Percentiles rank a stretch among this genome's conserved stretches.
Evolutionary conservation across 179 eudicot genomes (phyloP).

Genomic region (Silene noctiflora): DNA sequence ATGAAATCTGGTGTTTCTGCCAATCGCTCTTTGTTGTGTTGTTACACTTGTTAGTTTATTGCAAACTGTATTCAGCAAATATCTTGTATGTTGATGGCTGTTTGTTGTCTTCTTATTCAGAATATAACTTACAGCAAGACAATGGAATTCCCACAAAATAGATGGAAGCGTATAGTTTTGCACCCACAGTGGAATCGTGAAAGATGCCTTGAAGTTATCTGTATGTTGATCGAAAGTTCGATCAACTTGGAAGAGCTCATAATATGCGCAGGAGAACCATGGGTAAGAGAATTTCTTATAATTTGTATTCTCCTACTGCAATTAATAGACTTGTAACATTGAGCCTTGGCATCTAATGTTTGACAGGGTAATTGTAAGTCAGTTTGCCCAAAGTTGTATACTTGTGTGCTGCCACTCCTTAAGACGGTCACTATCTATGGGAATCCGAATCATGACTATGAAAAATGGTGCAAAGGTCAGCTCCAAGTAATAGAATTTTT

Average conservation of each 20-base stretch:
- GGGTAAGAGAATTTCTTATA: neutral
- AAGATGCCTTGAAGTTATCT: neutral
- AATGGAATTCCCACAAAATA: neutral
- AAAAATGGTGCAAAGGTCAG: neutral
- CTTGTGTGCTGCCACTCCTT: slow-evolving; percentile 2
- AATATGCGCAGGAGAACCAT: neutral
- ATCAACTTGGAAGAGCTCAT: slow-evolving; percentile 7
- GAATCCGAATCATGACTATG: neutral
- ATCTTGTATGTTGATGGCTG: too few species aligned
- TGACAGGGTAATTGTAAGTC: neutral
- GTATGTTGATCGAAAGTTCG: neutral
- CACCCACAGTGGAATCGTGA: neutral
- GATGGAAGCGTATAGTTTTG: slow-evolving; percentile 4
- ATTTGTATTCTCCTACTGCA: neutral
- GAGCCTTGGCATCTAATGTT: neutral
- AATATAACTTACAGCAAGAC: neutral
- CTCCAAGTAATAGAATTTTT: neutral
- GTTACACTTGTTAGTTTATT: too few species aligned
- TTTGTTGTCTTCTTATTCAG: neutral
- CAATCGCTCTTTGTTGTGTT: too few species aligned
- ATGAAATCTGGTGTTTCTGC: too few species aligned
- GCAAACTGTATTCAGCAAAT: too few species aligned
- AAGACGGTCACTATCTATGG: neutral
- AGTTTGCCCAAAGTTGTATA: neutral
- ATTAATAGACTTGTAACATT: neutral